These are phyloP conservation scores for Gelatoporia subvermispora DNA, from an alignment of 768 basidiomycete genomes.

Conservation along the genomic window DNA sequence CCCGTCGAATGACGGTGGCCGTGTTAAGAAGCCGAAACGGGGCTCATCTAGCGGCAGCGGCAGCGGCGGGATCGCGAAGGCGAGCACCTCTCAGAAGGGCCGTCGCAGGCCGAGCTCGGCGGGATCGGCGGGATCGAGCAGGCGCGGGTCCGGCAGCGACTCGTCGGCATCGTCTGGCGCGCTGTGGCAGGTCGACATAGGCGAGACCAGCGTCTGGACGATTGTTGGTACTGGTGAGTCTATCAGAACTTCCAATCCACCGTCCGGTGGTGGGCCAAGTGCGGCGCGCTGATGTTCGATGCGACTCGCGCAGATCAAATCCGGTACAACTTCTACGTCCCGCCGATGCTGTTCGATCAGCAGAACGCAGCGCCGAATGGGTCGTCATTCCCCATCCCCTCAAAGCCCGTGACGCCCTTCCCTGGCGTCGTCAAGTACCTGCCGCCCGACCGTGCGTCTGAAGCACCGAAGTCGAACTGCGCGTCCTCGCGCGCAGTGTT, in stretches of 20 bases:
- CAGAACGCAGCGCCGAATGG: slow-evolving; percentile 66
- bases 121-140: slow-evolving; percentile 42
- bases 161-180: slow-evolving; percentile 70
- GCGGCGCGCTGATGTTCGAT: slow-evolving; percentile 3
- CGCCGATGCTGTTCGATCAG: slow-evolving; percentile 77
- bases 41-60: slow-evolving; percentile 70
- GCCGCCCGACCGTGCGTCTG: slow-evolving; percentile 81
- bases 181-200: slow-evolving; percentile 86
- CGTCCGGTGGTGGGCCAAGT: not conserved
- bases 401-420: slow-evolving; percentile 81
- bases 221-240: slow-evolving; percentile 85
- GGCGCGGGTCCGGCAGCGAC: slow-evolving; percentile 65
- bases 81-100: slow-evolving; percentile 45
- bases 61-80: slow-evolving; percentile 41
- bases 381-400: slow-evolving; percentile 68
- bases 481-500: slow-evolving; percentile 60
- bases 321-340: slow-evolving; percentile 91
- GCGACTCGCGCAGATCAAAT: slow-evolving; percentile 60
- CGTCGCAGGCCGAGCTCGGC: slow-evolving; percentile 77
- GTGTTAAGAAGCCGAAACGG: slow-evolving; percentile 76
- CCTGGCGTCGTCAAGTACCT: slow-evolving; percentile 88
- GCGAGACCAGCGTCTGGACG: slow-evolving; percentile 93
- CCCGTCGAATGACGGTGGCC: slow-evolving; percentile 77
- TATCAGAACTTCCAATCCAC: slow-evolving; percentile 2
- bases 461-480: slow-evolving; percentile 72